phyloP scores from a whole-genome alignment of 2,329 filamentous ascomycete species.

The Aspergillus ochraceus region DNA sequence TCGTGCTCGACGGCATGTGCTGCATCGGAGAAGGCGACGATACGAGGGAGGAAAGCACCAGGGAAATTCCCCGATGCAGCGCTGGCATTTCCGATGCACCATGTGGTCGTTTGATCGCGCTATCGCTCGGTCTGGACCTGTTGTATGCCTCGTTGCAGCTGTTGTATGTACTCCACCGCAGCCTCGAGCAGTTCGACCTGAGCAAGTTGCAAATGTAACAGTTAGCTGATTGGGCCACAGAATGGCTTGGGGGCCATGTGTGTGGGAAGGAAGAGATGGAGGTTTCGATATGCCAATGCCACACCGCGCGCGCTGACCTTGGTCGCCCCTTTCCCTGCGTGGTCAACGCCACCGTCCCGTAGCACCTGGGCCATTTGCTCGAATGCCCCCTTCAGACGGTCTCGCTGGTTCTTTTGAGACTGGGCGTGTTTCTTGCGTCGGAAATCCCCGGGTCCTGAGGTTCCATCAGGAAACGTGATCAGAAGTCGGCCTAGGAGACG shows the following conservation, averaged over 20 bases:
- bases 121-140: not conserved
- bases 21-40: not conserved
- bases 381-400: slow-evolving; percentile 3
- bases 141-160: slow-evolving; percentile 8
- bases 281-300: not conserved
- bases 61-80: not conserved
- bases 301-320: not conserved
- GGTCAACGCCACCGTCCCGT: not conserved
- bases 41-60: not conserved
- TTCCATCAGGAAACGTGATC: slow-evolving; percentile 2
- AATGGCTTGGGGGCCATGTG: too few relatives aligned
- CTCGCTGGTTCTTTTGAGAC: slow-evolving; percentile 8
- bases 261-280: not conserved
- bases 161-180: slow-evolving; percentile 15
- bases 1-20: not conserved
- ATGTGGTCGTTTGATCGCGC: not conserved
- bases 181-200: slow-evolving; percentile 17
- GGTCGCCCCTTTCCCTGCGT: not conserved
- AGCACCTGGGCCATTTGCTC: slow-evolving; percentile 8
- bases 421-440: slow-evolving; percentile 4
- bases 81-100: not conserved
- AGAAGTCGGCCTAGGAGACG: not conserved
- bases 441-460: not conserved
- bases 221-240: not conserved
- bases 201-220: not conserved